Evolutionary conservation across 345 rosid species (phyloP).

Genomic region (Eucalyptus shirleyi): DNA sequence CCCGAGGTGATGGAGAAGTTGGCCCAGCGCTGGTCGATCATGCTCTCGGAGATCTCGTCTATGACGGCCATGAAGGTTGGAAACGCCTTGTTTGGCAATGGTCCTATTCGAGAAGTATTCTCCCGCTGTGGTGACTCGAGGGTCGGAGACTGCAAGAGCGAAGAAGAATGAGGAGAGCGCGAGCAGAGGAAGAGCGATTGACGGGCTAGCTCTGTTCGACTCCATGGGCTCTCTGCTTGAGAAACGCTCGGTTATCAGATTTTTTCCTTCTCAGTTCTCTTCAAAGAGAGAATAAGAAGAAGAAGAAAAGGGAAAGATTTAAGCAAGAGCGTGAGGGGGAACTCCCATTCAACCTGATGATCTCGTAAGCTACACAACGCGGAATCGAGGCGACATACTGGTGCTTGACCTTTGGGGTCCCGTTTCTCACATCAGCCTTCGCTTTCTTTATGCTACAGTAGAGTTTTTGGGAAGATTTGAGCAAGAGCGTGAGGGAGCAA

Average conservation of each 20-base stretch:
- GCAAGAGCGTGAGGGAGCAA: no score
- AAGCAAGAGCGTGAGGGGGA: not conserved
- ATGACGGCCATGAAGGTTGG: constrained; percentile 3
- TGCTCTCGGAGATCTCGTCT: not conserved
- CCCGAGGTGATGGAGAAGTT: not conserved
- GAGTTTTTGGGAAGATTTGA: not conserved
- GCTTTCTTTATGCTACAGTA: not conserved
- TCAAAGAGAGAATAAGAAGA: not conserved
- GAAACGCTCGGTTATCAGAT: not conserved
- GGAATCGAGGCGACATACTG: no score
- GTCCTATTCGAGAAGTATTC: no score
- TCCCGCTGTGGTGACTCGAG: not conserved
- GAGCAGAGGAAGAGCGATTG: not conserved
- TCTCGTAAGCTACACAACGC: no score
- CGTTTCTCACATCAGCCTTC: no score
- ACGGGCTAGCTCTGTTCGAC: not conserved
- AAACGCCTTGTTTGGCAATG: no score
- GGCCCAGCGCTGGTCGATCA: not conserved
- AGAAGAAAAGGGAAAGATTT: not conserved
- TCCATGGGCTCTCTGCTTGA: not conserved
- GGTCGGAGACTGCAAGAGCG: not conserved
- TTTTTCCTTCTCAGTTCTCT: not conserved
- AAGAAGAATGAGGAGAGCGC: not conserved
- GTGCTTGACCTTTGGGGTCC: no score
- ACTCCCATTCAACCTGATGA: not conserved